Conservation (phyloP, 257 asterid genomes). For the Solanum medicagineum region DNA sequence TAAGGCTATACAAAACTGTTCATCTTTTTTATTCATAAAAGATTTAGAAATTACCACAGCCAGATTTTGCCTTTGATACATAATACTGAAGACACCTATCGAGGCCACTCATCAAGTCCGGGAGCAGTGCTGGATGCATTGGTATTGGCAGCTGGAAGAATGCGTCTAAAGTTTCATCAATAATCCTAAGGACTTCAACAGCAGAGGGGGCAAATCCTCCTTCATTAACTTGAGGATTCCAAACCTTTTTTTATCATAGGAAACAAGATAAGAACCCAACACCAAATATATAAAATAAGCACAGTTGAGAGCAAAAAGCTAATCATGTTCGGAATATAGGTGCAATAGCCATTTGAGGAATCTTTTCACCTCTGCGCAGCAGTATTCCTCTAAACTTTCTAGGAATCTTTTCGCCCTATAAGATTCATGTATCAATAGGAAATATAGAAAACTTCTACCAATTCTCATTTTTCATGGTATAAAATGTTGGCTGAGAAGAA, state of each 20-base stretch:
- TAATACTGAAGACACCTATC: constrained; percentile 86
- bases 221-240: constrained; percentile 79
- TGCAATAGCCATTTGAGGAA: too few relatives aligned
- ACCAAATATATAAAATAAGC: background rate
- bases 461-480: background rate
- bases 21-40: background rate
- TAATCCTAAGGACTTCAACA: constrained; percentile 70
- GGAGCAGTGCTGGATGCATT: constrained; percentile 89
- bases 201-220: constrained; percentile 88
- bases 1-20: background rate
- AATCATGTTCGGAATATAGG: background rate
- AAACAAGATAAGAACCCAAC: background rate
- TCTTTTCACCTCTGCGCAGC: too few relatives aligned
- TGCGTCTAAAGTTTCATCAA: constrained; percentile 87
- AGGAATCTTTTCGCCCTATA: background rate
- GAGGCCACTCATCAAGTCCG: constrained; percentile 70
- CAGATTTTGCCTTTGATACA: constrained; percentile 72
- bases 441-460: background rate
- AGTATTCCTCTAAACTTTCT: too few relatives aligned
- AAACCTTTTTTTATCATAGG: constrained; percentile 33
- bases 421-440: background rate
- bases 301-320: background rate
- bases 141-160: constrained; percentile 91
- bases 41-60: constrained; percentile 55
- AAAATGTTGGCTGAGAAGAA: background rate